Evolutionary conservation across 345 rosid species (phyloP), one percentile per base, ranked within the genome.

Genomic region (Lepidium didymum): DNA sequence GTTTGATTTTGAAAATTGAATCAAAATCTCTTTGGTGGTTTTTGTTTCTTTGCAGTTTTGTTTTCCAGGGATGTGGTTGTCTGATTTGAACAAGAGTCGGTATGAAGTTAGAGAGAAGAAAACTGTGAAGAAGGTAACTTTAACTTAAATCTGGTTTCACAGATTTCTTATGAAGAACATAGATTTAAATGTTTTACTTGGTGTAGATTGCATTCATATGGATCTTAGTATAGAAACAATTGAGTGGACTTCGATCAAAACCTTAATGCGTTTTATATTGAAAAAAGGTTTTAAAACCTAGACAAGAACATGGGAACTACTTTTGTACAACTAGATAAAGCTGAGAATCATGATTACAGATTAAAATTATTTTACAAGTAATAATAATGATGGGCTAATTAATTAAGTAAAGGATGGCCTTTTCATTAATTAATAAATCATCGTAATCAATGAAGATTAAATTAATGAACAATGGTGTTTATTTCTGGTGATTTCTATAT

Each of bases 91-190:
- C 11, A 85, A 79, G 77, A 76, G 81, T 61, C 71, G 87, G 19
- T 85, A 85, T 57, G 89, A 85, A 73, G 89, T 85, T 68, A 75
- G 86, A 66, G 89, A 85, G 79, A 85, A 82, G 89, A 85, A 82
- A 63, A 68, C 77, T 78, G 85, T 54, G n/a, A 82, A 79, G 81
- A 85, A 85, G 89, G 89, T 85, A 74, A 58, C 11, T 13, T 44
- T 55, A 3, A 55, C 72, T 55, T 6, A 35, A 63, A 4, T 33
- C 19, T 18, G n/a, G 7, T 35, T 63, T 35, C 36, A 21, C 44
- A 34, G 13, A 3, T 59, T 3, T 23, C 1, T 56, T 14, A 31
- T 33, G 7, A 16, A 27, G 50, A 44, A 10, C 29, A 44, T 62
- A 34, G 34, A 47, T 62, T 33, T 34, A 16, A 34, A 34, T 7